Evolutionary conservation across 148 eudicot species (phyloP).

Genomic region (Agrostemma githago): DNA sequence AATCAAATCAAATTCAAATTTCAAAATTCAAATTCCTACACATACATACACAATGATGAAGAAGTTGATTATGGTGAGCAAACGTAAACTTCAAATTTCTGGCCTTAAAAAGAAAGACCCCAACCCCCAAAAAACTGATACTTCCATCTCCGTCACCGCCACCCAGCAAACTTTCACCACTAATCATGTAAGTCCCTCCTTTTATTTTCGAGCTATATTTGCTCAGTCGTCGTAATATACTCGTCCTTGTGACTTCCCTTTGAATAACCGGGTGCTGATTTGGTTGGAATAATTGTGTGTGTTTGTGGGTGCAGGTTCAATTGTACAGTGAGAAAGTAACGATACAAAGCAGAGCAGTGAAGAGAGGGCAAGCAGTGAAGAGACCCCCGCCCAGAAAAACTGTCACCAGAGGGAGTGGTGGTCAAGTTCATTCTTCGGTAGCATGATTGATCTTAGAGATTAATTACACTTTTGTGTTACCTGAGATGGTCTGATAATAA

Average conservation of each 20-base stretch:
- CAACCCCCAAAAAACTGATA: not conserved
- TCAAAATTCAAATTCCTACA: no score
- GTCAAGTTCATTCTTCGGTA: not conserved
- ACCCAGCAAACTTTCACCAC: constrained; percentile 1
- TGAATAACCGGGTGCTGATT: not conserved
- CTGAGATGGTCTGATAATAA: not conserved
- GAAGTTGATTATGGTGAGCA: not conserved
- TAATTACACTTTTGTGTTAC: no score
- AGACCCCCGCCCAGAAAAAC: not conserved
- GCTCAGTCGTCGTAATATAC: no score
- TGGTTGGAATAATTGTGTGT: not conserved
- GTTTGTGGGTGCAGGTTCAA: constrained; percentile 4
- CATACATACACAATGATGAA: constrained; percentile 1
- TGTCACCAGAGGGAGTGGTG: not conserved
- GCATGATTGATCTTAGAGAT: no score
- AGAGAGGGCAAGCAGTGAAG: not conserved
- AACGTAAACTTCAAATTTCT: not conserved
- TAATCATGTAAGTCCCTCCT: not conserved
- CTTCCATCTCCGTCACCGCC: not conserved
- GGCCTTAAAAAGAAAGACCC: not conserved
- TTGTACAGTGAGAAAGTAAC: not conserved
- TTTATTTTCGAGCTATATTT: no score
- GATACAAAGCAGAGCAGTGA: not conserved
- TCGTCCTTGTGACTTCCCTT: not conserved
- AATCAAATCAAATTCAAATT: not conserved